Base-by-base conservation (phyloP, 2,329 filamentous ascomycete genomes). In the Graphilbum sp. region DNA sequence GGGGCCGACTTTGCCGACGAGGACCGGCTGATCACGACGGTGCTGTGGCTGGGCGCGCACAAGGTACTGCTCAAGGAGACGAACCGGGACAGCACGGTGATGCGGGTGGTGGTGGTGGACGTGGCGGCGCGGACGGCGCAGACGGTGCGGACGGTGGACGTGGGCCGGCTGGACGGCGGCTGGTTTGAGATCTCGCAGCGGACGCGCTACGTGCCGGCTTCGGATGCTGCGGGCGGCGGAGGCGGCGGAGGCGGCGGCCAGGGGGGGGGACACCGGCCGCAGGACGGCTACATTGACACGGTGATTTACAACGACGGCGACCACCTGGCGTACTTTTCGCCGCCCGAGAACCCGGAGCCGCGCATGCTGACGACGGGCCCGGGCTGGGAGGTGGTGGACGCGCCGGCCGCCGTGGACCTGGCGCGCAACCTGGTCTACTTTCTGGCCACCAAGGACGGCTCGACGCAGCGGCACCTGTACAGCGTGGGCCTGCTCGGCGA, bases 131-230 rank as follows among this genome's bases (percentile, higher is more conserved):
- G 85, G 35, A 75, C 71, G 17, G 87, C 84, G 23, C 81, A 79
- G 55, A 79, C 82, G 1, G 75, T 95, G 35, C 71, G 88, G 45
- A 79, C 76, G 17, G 71, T 83, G 35, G 75, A 98, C 54, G 75
- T 95, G 35, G 72, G 75, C 46, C 68, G 79, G 41, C 66, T 95
- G n/a, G 90, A 98, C 54, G 87, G 87, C 18, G 92, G 90, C 25
- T 98, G 90, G 90, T 88, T 95, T 49, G 90, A 98, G 59, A 84
- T 94, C 32, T 84, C 85, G 1, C 79, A 94, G 49, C 73, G 79
- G 32, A 94, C 87, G 4, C 75, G 66, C 13, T 96, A 80, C 52
- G 78, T 98, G 41, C 90, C 90, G 2, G 82, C 85, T n/a, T n/a
- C n/a, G n/a, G n/a, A n/a, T n/a, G n/a, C n/a, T n/a, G n/a, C n/a